These are phyloP conservation scores for Letharia lupina DNA, from an alignment of 495 filamentous ascomycete genomes.

Conservation along the genomic window DNA sequence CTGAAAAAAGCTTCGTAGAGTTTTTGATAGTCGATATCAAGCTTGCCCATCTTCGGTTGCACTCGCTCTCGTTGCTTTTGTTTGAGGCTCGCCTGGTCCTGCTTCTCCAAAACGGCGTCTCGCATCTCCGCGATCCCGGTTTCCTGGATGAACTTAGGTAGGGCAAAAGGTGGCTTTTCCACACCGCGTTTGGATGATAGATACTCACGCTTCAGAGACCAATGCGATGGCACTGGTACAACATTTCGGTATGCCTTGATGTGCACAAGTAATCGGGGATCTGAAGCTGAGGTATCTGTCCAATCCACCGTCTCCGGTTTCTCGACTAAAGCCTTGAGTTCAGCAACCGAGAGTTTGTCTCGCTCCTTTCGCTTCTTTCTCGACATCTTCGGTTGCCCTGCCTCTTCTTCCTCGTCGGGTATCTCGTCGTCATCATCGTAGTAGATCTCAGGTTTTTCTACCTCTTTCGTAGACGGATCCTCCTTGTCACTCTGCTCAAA, in stretches of 20 bases:
- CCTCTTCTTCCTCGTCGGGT: conserved; percentile 69
- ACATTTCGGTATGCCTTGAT: conserved; percentile 95
- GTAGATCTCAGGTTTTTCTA: conserved; percentile 79
- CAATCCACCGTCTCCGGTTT: conserved; percentile 95
- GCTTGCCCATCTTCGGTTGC: conserved; percentile 90
- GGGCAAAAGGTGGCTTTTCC: conserved; percentile 84
- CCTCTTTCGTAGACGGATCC: conserved; percentile 52
- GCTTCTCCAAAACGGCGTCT: conserved; percentile 91
- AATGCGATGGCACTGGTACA: conserved; percentile 87
- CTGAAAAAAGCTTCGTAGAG: conserved; percentile 97
- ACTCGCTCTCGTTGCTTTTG: conserved; percentile 94
- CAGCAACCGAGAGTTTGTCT: conserved; percentile 87
- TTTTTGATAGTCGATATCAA: conserved; percentile 97
- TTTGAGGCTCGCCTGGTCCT: conserved; percentile 80
- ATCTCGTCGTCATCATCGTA: conserved; percentile 84
- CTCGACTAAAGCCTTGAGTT: conserved; percentile 82
- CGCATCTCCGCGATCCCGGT: conserved; percentile 97
- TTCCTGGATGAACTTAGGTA: conserved; percentile 96
- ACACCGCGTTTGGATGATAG: conserved; percentile 91
- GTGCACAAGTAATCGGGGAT: conserved; percentile 81
- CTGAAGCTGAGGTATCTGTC: conserved; percentile 89
- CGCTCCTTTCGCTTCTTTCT: conserved; percentile 89
- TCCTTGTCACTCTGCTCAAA: conserved; percentile 56
- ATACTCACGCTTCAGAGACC: conserved; percentile 94
- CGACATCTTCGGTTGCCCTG: conserved; percentile 59